A percentile compares a stretch with the other conserved stretches of the same genome.
These are phyloP conservation scores for Nematodospora valgi DNA, from an alignment of 805 yeast genomes.

Conservation along the genomic window DNA sequence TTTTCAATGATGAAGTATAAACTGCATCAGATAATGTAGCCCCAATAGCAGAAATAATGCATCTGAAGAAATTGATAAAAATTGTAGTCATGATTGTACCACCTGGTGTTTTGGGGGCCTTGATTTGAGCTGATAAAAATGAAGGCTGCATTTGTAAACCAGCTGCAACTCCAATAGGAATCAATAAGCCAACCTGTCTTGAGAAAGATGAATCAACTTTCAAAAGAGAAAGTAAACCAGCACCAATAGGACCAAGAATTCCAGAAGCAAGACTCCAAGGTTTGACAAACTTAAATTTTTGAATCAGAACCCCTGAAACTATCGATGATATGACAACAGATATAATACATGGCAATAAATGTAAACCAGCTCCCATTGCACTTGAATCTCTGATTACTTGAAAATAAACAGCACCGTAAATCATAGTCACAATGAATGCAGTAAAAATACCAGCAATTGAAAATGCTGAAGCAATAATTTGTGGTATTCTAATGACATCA, in stretches of 20 bases:
- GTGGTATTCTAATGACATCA: constrained; percentile 38
- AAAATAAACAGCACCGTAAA: constrained; percentile 39
- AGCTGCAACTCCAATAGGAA: constrained; percentile 44
- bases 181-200: constrained; percentile 42
- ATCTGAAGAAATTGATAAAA: constrained; percentile 40
- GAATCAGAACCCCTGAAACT: constrained; percentile 34
- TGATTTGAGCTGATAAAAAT: constrained; percentile 43
- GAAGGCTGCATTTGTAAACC: constrained; percentile 48
- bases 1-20: constrained; percentile 10
- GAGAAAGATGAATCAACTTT: constrained; percentile 32
- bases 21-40: constrained; percentile 17
- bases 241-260: constrained; percentile 37
- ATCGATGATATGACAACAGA: constrained; percentile 36
- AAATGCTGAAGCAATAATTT: constrained; percentile 36
- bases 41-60: constrained; percentile 45
- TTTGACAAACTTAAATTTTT: constrained; percentile 37
- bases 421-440: constrained; percentile 32
- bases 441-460: constrained; percentile 29
- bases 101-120: constrained; percentile 51
- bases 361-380: constrained; percentile 45
- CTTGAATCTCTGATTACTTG: constrained; percentile 42
- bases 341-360: constrained; percentile 41
- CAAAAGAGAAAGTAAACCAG: constrained; percentile 44
- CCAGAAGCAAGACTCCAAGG: constrained; percentile 32
- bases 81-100: constrained; percentile 47